phyloP scores from a whole-genome alignment of 257 asterid genomes.

The Ajuga chamaepitys region DNA sequence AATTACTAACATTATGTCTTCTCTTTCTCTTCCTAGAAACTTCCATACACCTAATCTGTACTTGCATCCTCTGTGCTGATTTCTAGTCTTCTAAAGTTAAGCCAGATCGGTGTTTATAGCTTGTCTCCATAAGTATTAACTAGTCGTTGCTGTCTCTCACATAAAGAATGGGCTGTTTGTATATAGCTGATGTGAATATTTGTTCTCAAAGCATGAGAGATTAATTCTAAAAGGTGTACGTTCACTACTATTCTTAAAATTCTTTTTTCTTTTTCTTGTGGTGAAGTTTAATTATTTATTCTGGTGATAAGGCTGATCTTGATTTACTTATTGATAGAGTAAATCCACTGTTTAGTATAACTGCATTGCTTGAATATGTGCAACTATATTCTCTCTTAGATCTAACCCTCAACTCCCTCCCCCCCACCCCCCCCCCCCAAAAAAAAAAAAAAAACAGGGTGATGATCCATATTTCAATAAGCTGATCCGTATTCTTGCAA shows the following conservation, averaged over 20 bases:
- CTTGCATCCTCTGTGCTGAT: neutral
- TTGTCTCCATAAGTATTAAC: neutral
- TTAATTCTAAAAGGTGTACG: too few relatives aligned
- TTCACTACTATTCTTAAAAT: too few relatives aligned
- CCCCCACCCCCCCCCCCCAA: neutral
- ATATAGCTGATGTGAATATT: neutral
- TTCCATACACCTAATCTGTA: neutral
- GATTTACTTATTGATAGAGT: neutral
- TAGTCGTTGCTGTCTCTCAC: neutral
- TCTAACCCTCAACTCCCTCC: too few relatives aligned
- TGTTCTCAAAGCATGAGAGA: neutral
- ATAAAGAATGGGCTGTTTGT: neutral
- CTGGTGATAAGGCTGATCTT: neutral
- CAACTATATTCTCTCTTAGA: conserved; percentile 7
- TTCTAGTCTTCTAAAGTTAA: neutral
- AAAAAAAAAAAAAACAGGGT: conserved; percentile 42
- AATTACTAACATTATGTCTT: neutral
- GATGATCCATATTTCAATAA: conserved; percentile 92
- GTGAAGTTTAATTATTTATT: neutral
- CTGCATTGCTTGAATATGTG: neutral
- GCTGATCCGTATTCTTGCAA: conserved; percentile 91
- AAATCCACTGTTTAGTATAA: too few relatives aligned
- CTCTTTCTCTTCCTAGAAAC: neutral
- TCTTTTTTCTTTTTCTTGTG: neutral
- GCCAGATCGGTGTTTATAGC: neutral